Conservation (phyloP, 2,329 filamentous ascomycete species). For the Pyrenophora graminea region DNA sequence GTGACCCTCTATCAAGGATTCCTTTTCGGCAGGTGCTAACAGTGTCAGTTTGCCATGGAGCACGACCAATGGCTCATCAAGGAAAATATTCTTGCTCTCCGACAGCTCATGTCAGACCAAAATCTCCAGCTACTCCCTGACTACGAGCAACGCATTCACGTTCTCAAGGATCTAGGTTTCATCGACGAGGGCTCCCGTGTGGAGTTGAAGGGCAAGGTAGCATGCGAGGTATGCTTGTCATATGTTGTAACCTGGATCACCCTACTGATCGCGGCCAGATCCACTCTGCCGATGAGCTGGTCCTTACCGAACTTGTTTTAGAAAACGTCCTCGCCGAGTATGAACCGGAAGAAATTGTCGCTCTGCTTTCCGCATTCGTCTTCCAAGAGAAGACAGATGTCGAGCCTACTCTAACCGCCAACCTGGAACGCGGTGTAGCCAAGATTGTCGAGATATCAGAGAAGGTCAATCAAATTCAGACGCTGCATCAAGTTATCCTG, state of each 20-base stretch:
- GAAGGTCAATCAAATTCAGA: constrained; percentile 89
- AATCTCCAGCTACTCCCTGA: constrained; percentile 94
- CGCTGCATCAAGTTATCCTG: constrained; percentile 87
- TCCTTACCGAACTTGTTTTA: constrained; percentile 92
- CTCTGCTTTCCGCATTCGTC: constrained; percentile 89
- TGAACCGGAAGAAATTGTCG: constrained; percentile 94
- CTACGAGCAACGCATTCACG: constrained; percentile 91
- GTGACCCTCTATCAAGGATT: constrained; percentile 42
- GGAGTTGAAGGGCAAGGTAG: constrained; percentile 96
- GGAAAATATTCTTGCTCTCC: constrained; percentile 86
- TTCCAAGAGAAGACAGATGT: constrained; percentile 95
- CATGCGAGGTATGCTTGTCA: constrained; percentile 69
- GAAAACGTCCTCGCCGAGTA: constrained; percentile 96
- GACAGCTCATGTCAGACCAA: constrained; percentile 90
- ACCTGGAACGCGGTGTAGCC: constrained; percentile 78
- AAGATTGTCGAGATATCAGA: constrained; percentile 90
- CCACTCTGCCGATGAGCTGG: constrained; percentile 93
- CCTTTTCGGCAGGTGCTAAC: constrained; percentile 11
- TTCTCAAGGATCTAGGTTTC: constrained; percentile 89
- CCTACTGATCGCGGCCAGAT: constrained; percentile 56
- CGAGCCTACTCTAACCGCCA: constrained; percentile 78
- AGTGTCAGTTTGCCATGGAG: constrained; percentile 80
- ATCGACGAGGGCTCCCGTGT: constrained; percentile 86
- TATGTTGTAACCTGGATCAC: not conserved
- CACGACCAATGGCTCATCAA: constrained; percentile 97